Conservation (phyloP, 441 rosid species). For the Adansonia rubrostipa region DNA sequence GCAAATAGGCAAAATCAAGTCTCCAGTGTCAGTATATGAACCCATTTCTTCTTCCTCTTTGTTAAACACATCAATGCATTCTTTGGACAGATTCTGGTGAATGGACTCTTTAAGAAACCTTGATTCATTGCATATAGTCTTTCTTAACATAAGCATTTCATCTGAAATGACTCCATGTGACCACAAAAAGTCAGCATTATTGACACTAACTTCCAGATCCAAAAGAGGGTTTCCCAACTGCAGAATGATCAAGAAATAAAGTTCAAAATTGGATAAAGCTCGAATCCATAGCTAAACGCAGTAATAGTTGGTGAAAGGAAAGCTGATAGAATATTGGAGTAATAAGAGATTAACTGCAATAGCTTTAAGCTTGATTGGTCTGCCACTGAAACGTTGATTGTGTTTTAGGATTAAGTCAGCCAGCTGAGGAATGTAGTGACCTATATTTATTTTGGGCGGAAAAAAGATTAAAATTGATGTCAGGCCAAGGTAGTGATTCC, state of each 20-base stretch:
- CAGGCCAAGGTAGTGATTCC: background rate
- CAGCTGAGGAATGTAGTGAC: constrained; percentile 44
- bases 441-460: background rate
- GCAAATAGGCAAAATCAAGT: constrained; percentile 19
- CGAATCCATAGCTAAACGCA: background rate
- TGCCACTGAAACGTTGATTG: constrained; percentile 25
- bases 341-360: constrained; percentile 30
- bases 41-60: constrained; percentile 13
- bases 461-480: background rate
- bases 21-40: constrained; percentile 6
- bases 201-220: constrained; percentile 12
- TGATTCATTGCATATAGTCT: background rate
- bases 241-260: background rate
- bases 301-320: background rate
- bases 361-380: constrained; percentile 36
- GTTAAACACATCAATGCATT: background rate
- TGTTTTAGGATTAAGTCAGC: constrained; percentile 30
- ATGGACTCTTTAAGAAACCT: background rate
- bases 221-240: constrained; percentile 20
- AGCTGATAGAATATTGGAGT: background rate
- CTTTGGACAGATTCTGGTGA: background rate
- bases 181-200: constrained; percentile 12
- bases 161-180: constrained; percentile 20
- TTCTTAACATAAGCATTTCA: background rate
- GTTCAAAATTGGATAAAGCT: background rate